These are phyloP conservation scores for Ilyonectria sp. DNA, from an alignment of 2,329 filamentous ascomycete genomes.

Conservation along the genomic window DNA sequence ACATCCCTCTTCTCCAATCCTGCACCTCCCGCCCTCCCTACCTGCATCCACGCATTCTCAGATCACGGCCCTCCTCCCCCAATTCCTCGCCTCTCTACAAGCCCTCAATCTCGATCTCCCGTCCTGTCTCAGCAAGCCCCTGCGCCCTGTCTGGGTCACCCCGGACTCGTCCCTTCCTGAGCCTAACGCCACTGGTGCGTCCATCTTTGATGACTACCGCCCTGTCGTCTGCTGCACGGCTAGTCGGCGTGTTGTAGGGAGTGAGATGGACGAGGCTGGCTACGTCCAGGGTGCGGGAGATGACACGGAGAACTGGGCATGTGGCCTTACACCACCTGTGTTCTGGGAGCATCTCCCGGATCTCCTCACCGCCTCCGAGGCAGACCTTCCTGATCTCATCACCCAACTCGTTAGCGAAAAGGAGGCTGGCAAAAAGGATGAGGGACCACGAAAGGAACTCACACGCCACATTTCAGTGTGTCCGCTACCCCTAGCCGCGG, in stretches of 20 bases:
- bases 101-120: constrained; percentile 73
- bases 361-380: constrained; percentile 77
- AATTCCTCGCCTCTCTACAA: constrained; percentile 66
- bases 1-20: constrained; percentile 59
- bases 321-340: constrained; percentile 80
- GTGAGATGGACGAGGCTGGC: constrained; percentile 72
- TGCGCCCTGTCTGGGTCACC: constrained; percentile 86
- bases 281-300: constrained; percentile 97
- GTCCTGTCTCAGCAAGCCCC: constrained; percentile 75
- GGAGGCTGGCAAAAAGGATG: constrained; percentile 27
- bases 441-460: constrained; percentile 47
- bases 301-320: constrained; percentile 94
- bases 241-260: constrained; percentile 78
- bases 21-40: constrained; percentile 81
- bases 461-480: constrained; percentile 57
- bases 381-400: constrained; percentile 71
- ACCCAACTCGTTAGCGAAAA: constrained; percentile 57
- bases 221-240: constrained; percentile 89
- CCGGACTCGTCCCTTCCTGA: constrained; percentile 70
- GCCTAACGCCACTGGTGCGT: constrained; percentile 42
- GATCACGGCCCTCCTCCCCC: constrained; percentile 74
- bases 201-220: constrained; percentile 72
- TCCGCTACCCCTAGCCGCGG: constrained; percentile 47
- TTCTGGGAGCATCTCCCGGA: constrained; percentile 82
- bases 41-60: constrained; percentile 83